Evolutionary conservation across 2,329 filamentous ascomycete genomes (phyloP), one percentile per base, ranked within the genome.

Genomic region (Fusarium marasasianum): DNA sequence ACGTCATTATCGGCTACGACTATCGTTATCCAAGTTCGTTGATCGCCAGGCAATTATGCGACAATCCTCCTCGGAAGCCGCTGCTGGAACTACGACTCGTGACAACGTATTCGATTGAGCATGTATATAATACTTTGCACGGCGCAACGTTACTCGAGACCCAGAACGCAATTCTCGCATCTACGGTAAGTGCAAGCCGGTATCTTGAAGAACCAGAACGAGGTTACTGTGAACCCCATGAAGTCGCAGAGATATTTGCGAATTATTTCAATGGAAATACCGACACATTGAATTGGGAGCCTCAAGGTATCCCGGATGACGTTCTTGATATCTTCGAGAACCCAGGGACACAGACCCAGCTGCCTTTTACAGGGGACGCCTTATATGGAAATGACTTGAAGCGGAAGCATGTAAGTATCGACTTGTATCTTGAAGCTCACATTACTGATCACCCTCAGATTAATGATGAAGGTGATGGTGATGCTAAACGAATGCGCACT

Each of bases 1-100:
- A 90, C 63, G 82, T 86, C 18, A 83, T 90, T 53, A 84, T 91
- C 64, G 86, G 84, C 24, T 91, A 87, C 66, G 89, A 91, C 67
- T 68, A 53, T 40, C 83, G 87, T 73, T 84, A 83, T 4, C 88
- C 88, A 50, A 81, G 82, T 18, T 87, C 83, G 7, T 63, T 78
- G 69, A 47, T 80, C 63, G 68, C 78, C 41, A 76, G 20, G 41
- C 79, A 72, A 33, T 55, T 78, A 31, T 53, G 51, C n/a, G 66
- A 68, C 18, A 72, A 73, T 26, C 53, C 70, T 37, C 53, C 48
- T 35, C 72, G 62, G 37, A 81, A 79, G 63, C 78, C 80, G 45
- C 87, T 86, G 1, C 76, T 88, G n/a, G 79, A 88, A 4, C 76
- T 91, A 62, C 81, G 82, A 1, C 82, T 91, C 10, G 85, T 87